phyloP scores from a whole-genome alignment of 2,329 filamentous ascomycete genomes.

The Didymella exigua region DNA sequence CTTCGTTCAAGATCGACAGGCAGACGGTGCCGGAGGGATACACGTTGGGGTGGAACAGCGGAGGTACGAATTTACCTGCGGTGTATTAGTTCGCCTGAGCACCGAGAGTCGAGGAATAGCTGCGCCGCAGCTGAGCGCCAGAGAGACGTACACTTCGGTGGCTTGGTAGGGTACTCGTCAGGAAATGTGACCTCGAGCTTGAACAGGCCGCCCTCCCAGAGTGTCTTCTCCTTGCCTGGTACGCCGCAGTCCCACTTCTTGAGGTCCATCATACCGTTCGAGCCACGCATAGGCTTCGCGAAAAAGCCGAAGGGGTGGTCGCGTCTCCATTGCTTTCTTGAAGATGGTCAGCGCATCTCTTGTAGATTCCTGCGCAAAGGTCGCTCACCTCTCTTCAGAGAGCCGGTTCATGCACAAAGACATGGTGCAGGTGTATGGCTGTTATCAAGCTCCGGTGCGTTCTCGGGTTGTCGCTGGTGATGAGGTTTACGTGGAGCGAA shows the following conservation, averaged over 20 bases:
- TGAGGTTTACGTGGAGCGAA: not conserved
- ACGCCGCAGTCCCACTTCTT: slow-evolving; percentile 98
- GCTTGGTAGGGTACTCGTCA: slow-evolving; percentile 98
- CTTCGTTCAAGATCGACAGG: slow-evolving; percentile 95
- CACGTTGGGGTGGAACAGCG: slow-evolving; percentile 97
- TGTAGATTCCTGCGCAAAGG: not conserved
- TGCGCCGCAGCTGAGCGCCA: not conserved
- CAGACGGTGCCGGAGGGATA: slow-evolving; percentile 98
- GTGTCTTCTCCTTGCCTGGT: slow-evolving; percentile 93
- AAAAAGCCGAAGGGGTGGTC: slow-evolving; percentile 99
- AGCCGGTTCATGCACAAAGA: slow-evolving; percentile 82
- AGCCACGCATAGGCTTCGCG: slow-evolving; percentile 81
- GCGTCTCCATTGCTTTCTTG: slow-evolving; percentile 95
- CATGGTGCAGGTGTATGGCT: slow-evolving; percentile 58
- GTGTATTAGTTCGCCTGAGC: slow-evolving; percentile 1
- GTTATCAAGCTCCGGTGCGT: not conserved
- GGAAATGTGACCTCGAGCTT: slow-evolving; percentile 93
- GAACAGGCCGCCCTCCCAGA: slow-evolving; percentile 97
- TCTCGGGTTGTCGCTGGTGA: not conserved
- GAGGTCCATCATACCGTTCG: slow-evolving; percentile 82
- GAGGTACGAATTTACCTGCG: slow-evolving; percentile 91
- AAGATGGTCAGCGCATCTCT: slow-evolving; percentile 25
- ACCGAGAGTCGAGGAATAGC: not conserved
- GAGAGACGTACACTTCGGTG: slow-evolving; percentile 83
- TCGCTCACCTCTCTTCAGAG: slow-evolving; percentile 46